phyloP scores from a whole-genome alignment of 176 grass and related monocot species.

The Aegilops speltoides region DNA sequence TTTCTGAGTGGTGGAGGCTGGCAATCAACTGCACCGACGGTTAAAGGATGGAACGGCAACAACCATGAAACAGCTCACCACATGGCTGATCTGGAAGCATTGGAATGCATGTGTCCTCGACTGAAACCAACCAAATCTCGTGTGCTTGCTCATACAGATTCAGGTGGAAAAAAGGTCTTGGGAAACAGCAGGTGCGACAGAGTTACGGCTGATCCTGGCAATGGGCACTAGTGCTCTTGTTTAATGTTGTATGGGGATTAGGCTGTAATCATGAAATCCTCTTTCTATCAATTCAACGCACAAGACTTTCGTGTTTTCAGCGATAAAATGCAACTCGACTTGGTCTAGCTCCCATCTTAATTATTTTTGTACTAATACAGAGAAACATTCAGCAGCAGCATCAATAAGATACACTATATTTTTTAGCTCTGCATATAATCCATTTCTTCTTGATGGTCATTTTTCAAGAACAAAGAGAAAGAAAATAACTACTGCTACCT shows the following conservation, averaged over 20 bases:
- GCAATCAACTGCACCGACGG: not conserved
- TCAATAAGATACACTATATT: not conserved
- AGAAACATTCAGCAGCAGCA: not conserved
- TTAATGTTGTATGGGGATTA: not conserved
- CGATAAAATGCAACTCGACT: not conserved
- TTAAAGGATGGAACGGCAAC: not conserved
- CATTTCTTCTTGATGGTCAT: conserved; percentile 4
- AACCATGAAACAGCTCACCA: not conserved
- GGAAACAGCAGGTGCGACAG: not conserved
- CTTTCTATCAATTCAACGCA: not conserved
- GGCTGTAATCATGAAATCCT: not conserved
- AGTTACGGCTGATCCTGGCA: not conserved
- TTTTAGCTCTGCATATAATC: not conserved
- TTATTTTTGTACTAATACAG: not conserved
- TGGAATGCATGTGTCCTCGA: not conserved
- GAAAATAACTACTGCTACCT: not conserved
- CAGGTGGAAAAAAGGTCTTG: not conserved
- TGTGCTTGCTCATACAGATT: not conserved
- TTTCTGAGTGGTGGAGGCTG: not conserved
- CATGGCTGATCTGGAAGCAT: not conserved
- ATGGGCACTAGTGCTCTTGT: not conserved
- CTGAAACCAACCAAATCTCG: not conserved
- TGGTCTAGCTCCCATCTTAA: not conserved
- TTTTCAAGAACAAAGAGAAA: not conserved
- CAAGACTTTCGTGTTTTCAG: not conserved